phyloP scores from a whole-genome alignment of 768 basidiomycete genomes.

The Suillus placidus region DNA sequence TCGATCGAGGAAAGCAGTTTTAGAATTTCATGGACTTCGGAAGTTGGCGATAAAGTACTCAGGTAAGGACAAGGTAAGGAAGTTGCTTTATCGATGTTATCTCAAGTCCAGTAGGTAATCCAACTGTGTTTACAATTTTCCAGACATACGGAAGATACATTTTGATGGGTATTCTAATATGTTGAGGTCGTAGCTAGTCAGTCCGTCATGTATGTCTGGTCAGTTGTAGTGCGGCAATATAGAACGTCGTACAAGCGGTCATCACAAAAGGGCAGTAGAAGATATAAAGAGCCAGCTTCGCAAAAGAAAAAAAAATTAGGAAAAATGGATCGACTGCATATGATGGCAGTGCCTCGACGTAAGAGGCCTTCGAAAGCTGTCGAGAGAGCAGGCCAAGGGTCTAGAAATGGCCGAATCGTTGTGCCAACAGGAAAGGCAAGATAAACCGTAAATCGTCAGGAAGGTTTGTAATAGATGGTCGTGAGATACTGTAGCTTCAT shows the following conservation, averaged over 20 bases:
- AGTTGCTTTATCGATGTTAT: not conserved
- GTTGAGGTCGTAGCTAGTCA: conserved; percentile 1
- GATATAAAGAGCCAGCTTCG: conserved; percentile 2
- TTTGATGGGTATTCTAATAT: conserved; percentile 12
- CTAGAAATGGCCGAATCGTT: not conserved
- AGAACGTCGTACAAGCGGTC: not conserved
- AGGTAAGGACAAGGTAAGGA: not conserved
- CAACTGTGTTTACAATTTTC: conserved; percentile 8
- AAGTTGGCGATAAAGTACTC: not conserved
- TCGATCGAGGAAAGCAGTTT: not conserved
- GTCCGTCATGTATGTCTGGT: conserved; percentile 2
- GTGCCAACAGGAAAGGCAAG: not conserved
- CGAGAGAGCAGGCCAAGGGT: not conserved
- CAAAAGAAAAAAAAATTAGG: not conserved
- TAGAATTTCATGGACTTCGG: not conserved
- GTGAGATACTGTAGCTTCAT: conserved; percentile 67
- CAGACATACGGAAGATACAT: conserved; percentile 19
- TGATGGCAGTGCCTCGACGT: not conserved
- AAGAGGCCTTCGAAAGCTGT: not conserved
- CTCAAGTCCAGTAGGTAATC: not conserved
- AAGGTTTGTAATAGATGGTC: conserved; percentile 81
- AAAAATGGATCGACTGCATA: not conserved
- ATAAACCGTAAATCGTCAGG: conserved; percentile 20
- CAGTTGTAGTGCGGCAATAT: not conserved
- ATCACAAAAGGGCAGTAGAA: not conserved